Evolutionary conservation across 1,139 yeast species (phyloP), one percentile per base, ranked within the genome.

Genomic region (Kurtzmaniella quercitrusa): DNA sequence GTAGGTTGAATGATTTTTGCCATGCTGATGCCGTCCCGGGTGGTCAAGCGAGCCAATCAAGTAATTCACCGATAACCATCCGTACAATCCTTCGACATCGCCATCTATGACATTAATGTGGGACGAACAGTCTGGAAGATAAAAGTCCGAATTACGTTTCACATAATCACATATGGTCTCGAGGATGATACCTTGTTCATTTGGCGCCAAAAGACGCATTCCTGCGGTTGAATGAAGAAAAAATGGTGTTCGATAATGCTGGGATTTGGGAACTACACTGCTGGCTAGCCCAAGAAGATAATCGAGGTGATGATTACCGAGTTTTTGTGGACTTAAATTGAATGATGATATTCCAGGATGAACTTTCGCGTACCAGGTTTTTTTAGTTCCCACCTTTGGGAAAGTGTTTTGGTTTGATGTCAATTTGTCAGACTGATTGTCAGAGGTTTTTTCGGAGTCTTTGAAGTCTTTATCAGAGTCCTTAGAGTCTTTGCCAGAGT

Each of bases 221-320:
- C 94, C 94, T 0, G 89, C 95, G 0, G 95, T 86, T 0, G 93
- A 86, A 57, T 84, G 88, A 23, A 87, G 61, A 52, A 83, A 86
- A 1, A 87, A 71, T 0, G 95, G 95, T 0, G 95, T 87, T 38
- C 91, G 61, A n/a, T 61, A 57, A 47, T 81, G 84, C 56, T 84
- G 88, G 11, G 80, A 75, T 38, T 65, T 61, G 4, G 96, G 96
- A 1, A 88, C 80, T 3, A 82, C 69, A 5, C 71, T 58, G 47
- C 74, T 64, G 2, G 89, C 86, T 39, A 76, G 66, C 6, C 72
- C 60, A 30, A 88, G 63, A 14, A 88, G 64, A 36, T 71, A 66
- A 40, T 71, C 66, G 16, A 88, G 57, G 56, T 88, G 93, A 38
- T 74, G 71, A 6, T 69, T 66, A 44, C 89, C 87, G 5, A 86